Evolutionary conservation across 495 filamentous ascomycete species (phyloP), one percentile per base, ranked within the genome.

Genomic region (Tetracladium setigerum): DNA sequence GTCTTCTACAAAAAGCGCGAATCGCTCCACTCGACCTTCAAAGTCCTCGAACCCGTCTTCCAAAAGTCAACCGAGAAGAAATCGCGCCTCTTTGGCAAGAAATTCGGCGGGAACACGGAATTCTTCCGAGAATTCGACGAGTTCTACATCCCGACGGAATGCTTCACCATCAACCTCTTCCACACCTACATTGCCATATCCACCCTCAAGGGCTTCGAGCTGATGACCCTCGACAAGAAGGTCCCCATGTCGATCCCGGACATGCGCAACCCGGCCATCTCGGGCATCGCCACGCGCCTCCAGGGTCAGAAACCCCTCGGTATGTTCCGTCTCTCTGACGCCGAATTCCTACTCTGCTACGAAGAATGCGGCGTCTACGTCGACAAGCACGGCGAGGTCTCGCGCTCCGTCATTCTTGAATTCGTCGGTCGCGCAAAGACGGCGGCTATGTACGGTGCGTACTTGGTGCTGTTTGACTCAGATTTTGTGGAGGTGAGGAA

Each of bases 51-150:
- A 59, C 92, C 92, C 4, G 84, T 99, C 34, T 85, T 89, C 58
- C 88, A 95, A 48, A 95, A 95, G 58, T 74, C 84, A 4, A 78
- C 82, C 0, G 83, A 87, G 62, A 84, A 84, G 68, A 84, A 81
- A 49, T 74, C 74, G 17, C 78, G 86, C 8, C 70, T 95, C 33
- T 84, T 82, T 55, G 74, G 78, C 24, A 68, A 72, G 24, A 64
- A 46, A 18, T 40, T 41, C 57, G 70, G 64, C 4, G 87, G 89
- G 11, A 81, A 76, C 47, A 96, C 92, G 4, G 92, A 97, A 57
- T 92, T 91, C 62, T 97, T 96, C 80, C 82, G 94, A 50, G 92
- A 97, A 57, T 99, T 87, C 58, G 92, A 95, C 67, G 91, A 96
- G 45, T 99, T 99, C 66, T 99, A 96, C 67, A 91, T 99, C 54